Evolutionary conservation across 805 yeast genomes (phyloP).

Genomic region (Spathaspora sp.): DNA sequence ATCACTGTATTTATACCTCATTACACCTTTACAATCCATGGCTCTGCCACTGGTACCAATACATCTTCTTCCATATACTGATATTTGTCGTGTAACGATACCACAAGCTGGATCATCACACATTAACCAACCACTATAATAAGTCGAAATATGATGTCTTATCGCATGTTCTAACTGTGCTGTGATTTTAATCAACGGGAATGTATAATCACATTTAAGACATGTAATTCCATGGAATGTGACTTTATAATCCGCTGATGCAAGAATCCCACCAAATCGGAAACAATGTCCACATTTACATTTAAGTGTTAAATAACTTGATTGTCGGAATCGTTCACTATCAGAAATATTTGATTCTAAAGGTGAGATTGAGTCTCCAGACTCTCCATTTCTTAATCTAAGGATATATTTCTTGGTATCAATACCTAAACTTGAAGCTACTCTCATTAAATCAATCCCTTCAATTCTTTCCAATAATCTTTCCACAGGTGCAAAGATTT

Average conservation of each 20-base stretch:
- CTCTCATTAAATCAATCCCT: conserved; percentile 76
- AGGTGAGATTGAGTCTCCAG: conserved; percentile 53
- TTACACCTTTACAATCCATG: conserved; percentile 71
- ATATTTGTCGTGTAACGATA: conserved; percentile 72
- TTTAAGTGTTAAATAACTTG: conserved; percentile 49
- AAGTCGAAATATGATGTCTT: conserved; percentile 64
- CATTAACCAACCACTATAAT: conserved; percentile 80
- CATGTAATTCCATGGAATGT: conserved; percentile 73
- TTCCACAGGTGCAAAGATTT: conserved; percentile 85
- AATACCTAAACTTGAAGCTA: conserved; percentile 75
- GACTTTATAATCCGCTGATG: conserved; percentile 57
- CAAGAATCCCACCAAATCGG: conserved; percentile 70
- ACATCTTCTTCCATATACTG: conserved; percentile 87
- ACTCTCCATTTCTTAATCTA: conserved; percentile 33
- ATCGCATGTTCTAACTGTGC: conserved; percentile 74
- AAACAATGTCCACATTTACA: conserved; percentile 65
- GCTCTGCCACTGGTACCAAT: conserved; percentile 61
- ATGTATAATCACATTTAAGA: conserved; percentile 48
- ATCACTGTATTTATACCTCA: conserved; percentile 74
- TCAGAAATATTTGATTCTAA: conserved; percentile 80
- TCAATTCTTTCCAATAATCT: conserved; percentile 81
- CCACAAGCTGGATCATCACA: conserved; percentile 90
- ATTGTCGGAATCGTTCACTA: conserved; percentile 71
- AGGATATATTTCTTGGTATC: conserved; percentile 62
- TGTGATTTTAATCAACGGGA: conserved; percentile 55